Percentiles rank a stretch among this genome's conserved stretches.
These are phyloP conservation scores for Albugo candida DNA, from an alignment of 352 stramenopile genomes.

Conservation along the genomic window DNA sequence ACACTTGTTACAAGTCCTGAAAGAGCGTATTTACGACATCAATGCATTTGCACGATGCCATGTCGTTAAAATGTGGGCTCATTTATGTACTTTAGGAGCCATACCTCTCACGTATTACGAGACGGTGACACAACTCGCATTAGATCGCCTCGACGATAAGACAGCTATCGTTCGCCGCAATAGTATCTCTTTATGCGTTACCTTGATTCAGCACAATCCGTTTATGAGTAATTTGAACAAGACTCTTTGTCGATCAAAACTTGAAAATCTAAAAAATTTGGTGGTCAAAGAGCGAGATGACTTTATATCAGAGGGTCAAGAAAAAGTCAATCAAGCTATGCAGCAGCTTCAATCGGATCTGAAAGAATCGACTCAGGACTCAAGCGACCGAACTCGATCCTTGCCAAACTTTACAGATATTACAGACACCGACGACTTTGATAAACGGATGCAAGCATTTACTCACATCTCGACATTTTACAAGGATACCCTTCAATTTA, in stretches of 20 bases:
- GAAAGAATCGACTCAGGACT: constrained; percentile 11
- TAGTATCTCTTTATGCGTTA: constrained; percentile 71
- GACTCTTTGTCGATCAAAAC: constrained; percentile 64
- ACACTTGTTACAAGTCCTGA: constrained; percentile 75
- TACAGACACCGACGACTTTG: constrained; percentile 7
- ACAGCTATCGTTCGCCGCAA: constrained; percentile 83
- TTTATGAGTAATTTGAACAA: constrained; percentile 83
- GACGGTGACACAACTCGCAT: constrained; percentile 34
- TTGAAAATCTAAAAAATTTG: constrained; percentile 37
- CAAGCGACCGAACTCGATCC: constrained; percentile 10
- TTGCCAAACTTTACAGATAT: constrained; percentile 8
- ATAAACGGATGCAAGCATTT: constrained; percentile 35
- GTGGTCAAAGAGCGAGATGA: constrained; percentile 43
- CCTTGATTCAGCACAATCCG: constrained; percentile 86
- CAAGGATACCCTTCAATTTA: constrained; percentile 82
- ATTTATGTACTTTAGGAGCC: constrained; percentile 63
- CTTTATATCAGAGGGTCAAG: constrained; percentile 66
- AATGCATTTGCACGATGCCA: constrained; percentile 85
- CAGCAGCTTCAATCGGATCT: neutral
- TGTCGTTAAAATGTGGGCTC: constrained; percentile 80
- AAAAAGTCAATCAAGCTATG: constrained; percentile 41
- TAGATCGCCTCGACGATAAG: constrained; percentile 79
- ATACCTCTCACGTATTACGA: constrained; percentile 78
- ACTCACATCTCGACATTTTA: constrained; percentile 81
- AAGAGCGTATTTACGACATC: constrained; percentile 78